A percentile compares a stretch with the other conserved stretches of the same genome.
Conservation (phyloP, 2,329 filamentous ascomycete genomes). For the Erysiphe pulchra region DNA sequence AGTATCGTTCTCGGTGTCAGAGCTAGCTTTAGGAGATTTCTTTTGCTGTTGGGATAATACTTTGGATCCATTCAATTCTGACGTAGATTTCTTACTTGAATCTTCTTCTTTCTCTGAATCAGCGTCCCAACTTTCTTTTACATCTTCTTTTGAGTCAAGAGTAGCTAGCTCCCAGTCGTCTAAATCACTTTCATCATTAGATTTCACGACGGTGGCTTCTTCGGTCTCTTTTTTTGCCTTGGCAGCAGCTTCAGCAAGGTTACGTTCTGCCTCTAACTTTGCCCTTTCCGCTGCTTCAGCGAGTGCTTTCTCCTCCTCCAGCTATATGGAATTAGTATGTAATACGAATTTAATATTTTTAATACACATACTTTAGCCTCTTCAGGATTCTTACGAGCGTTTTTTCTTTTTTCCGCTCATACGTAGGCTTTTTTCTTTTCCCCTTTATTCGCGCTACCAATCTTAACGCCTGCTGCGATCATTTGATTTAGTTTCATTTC, state of each 20-base stretch:
- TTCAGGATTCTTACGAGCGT: slow-evolving; percentile 23
- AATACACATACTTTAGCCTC: slow-evolving; percentile 24
- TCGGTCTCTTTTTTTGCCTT: slow-evolving; percentile 32
- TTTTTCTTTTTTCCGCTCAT: slow-evolving; percentile 57
- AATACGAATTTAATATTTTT: slow-evolving; percentile 1
- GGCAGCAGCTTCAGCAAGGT: slow-evolving; percentile 33
- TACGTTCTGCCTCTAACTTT: slow-evolving; percentile 38
- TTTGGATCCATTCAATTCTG: too few species aligned
- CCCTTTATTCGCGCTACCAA: slow-evolving; percentile 30
- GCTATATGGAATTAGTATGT: slow-evolving; percentile 14
- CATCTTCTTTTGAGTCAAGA: slow-evolving; percentile 44
- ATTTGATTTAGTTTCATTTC: slow-evolving; percentile 67
- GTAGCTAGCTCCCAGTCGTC: slow-evolving; percentile 82
- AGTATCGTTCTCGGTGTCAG: slow-evolving; percentile 26
- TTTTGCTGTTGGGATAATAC: slow-evolving; percentile 1
- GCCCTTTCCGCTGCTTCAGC: slow-evolving; percentile 57
- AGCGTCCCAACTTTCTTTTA: slow-evolving; percentile 92
- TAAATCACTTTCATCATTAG: slow-evolving; percentile 32
- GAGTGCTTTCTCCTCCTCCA: slow-evolving; percentile 52
- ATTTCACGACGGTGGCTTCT: slow-evolving; percentile 26
- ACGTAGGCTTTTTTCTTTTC: slow-evolving; percentile 45
- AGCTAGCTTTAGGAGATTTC: slow-evolving; percentile 32
- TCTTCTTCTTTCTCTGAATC: slow-evolving; percentile 42
- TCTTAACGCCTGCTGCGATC: slow-evolving; percentile 50
- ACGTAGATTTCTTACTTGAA: slow-evolving; percentile 5